Conservation (phyloP, 768 basidiomycete genomes). For the Lepiota brunneoincarnata region DNA sequence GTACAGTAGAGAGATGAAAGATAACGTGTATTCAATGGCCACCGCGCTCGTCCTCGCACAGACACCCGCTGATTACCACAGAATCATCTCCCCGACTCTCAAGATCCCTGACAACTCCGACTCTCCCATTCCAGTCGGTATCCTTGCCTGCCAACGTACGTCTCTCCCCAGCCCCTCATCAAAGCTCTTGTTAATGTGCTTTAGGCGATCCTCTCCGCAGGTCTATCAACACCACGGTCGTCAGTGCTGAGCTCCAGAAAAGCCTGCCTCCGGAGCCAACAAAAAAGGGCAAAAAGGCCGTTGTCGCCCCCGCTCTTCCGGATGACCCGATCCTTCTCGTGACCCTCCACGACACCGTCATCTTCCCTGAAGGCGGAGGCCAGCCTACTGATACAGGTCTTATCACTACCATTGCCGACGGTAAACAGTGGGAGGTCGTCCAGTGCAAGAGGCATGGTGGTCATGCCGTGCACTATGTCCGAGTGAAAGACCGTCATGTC, state of each 20-base stretch:
- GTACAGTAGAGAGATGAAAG: not conserved
- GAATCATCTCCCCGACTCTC: constrained; percentile 58
- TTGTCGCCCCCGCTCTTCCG: constrained; percentile 40
- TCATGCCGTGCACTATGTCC: constrained; percentile 73
- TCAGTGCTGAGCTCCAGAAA: constrained; percentile 46
- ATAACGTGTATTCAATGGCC: constrained; percentile 28
- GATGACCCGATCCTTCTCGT: constrained; percentile 57
- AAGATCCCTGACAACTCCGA: constrained; percentile 48
- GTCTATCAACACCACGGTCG: constrained; percentile 54
- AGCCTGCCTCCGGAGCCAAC: constrained; percentile 40
- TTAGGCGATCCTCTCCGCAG: constrained; percentile 70
- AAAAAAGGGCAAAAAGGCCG: constrained; percentile 52
- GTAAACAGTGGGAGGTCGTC: constrained; percentile 53
- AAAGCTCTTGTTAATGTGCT: not conserved
- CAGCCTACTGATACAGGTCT: constrained; percentile 75
- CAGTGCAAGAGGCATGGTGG: constrained; percentile 70
- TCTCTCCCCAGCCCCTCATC: constrained; percentile 3
- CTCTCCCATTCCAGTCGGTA: constrained; percentile 64
- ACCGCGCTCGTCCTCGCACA: constrained; percentile 41
- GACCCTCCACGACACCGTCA: constrained; percentile 70
- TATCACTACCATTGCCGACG: constrained; percentile 43
- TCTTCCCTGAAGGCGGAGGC: constrained; percentile 83
- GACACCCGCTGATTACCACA: constrained; percentile 59
- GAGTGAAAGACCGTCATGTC: constrained; percentile 34
- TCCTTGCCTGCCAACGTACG: constrained; percentile 77